These are phyloP conservation scores for Lentinus tigrinus DNA, from an alignment of 768 basidiomycete genomes.

Conservation along the genomic window DNA sequence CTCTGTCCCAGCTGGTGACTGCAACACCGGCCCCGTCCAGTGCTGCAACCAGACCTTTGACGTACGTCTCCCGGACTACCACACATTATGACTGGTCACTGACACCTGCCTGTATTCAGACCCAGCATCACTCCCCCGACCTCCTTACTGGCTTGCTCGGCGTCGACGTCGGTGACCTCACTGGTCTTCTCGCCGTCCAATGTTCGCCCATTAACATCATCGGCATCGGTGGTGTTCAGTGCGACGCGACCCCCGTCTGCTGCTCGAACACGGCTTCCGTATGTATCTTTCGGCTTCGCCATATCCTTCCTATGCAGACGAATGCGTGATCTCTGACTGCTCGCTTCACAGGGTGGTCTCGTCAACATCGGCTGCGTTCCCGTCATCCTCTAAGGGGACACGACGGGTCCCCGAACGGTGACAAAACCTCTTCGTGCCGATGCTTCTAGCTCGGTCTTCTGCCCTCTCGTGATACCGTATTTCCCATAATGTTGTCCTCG, in stretches of 20 bases:
- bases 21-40: conserved; percentile 11
- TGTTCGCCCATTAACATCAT: conserved; percentile 20
- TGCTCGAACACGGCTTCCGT: conserved; percentile 16
- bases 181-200: conserved; percentile 5
- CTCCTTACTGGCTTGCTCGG: too few relatives aligned
- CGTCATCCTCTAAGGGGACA: conserved; percentile 4
- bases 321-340: not conserved
- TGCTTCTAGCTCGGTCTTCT: too few relatives aligned
- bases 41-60: conserved; percentile 11
- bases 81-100: not conserved
- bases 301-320: not conserved
- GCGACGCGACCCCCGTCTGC: not conserved
- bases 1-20: not conserved
- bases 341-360: conserved; percentile 8
- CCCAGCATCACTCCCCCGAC: too few relatives aligned
- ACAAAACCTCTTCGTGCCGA: too few relatives aligned
- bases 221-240: not conserved
- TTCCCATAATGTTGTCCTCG: too few relatives aligned
- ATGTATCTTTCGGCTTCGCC: not conserved
- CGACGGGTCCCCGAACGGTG: not conserved
- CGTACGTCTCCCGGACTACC: not conserved
- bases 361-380: conserved; percentile 19
- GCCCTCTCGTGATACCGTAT: too few relatives aligned
- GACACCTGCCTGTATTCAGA: too few relatives aligned
- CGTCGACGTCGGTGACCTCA: not conserved